Evolutionary conservation across 2,329 filamentous ascomycete species (phyloP), one percentile per base, ranked within the genome.

Genomic region (Ciborinia camelliae): DNA sequence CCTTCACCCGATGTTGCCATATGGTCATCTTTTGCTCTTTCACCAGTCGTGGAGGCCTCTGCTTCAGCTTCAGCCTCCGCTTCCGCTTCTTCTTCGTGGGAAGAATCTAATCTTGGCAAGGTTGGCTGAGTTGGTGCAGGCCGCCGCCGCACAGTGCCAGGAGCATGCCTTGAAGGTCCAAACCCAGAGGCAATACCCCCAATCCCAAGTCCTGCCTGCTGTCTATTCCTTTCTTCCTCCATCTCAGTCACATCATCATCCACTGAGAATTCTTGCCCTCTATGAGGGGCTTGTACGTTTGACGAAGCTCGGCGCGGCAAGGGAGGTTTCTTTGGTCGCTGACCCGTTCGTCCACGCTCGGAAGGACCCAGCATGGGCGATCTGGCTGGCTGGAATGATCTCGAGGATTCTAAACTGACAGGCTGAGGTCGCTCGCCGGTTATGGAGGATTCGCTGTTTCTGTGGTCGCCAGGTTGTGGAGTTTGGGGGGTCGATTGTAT

Each of bases 211-310:
- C 77, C 76, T 53, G 73, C 69, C 69, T 79, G 76, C 65, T 84
- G 79, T 69, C 82, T 79, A 66, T 76, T 80, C 52, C 78, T 78
- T 72, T 92, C 90, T 67, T 86, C 85, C 73, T 91, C 88, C 26
- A 97, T 86, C 76, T 97, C 94, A 69, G 86, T 83, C 30, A 87
- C 81, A 73, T 92, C 92, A 75, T 98, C 94, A 74, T 98, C 93
- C 55, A 91, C 91, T 0, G 93, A 97, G 78, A 96, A 98, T 66
- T 94, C 83, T 68, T 90, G 90, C 37, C 93, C 91, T 62, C 91
- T 89, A 74, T 94, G 86, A 3, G 92, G 92, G 48, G 86, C 86
- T 72, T 86, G 82, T 28, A 75, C 77, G 64, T 85, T 90, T 30
- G 91, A 92, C 1, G 91, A 94, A 65, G 88, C 82, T 67, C 92